Evolutionary conservation across 305 asterid genomes (phyloP).

Genomic region (Fraxinus latifolia): DNA sequence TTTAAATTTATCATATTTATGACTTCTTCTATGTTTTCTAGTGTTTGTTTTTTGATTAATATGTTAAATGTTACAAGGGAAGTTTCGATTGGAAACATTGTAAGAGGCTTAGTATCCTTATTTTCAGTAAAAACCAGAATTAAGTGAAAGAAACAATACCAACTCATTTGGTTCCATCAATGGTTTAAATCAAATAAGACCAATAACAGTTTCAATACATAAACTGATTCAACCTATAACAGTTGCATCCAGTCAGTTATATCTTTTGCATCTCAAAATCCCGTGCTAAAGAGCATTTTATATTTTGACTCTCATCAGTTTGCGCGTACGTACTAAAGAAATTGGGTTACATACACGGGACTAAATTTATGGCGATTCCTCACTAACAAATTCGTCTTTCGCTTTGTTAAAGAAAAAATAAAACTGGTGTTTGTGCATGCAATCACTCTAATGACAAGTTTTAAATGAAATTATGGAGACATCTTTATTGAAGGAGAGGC

Average conservation of each 20-base stretch:
- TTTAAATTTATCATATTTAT: not conserved
- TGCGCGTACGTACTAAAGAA: not conserved
- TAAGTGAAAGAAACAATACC: slow-evolving; percentile 27
- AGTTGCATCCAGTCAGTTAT: not conserved
- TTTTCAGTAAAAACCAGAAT: slow-evolving; percentile 1
- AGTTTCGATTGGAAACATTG: not conserved
- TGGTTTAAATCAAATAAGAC: slow-evolving; percentile 25
- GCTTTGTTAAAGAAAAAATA: not conserved
- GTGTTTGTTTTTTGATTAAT: slow-evolving; percentile 2
- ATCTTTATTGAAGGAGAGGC: not conserved
- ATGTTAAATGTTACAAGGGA: not conserved
- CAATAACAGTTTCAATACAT: slow-evolving; percentile 20
- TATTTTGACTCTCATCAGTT: not conserved
- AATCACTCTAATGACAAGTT: not conserved
- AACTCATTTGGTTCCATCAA: slow-evolving; percentile 34
- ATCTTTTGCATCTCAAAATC: not conserved
- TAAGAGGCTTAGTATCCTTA: not conserved
- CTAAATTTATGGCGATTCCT: not conserved
- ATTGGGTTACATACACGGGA: not conserved
- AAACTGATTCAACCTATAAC: not conserved
- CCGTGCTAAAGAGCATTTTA: not conserved
- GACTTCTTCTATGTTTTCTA: not conserved
- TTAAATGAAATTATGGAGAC: not conserved
- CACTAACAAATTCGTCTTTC: not conserved
- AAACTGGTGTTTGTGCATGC: not conserved